Conservation (phyloP, 2,329 filamentous ascomycete genomes). For the Fonsecaea monophora region DNA sequence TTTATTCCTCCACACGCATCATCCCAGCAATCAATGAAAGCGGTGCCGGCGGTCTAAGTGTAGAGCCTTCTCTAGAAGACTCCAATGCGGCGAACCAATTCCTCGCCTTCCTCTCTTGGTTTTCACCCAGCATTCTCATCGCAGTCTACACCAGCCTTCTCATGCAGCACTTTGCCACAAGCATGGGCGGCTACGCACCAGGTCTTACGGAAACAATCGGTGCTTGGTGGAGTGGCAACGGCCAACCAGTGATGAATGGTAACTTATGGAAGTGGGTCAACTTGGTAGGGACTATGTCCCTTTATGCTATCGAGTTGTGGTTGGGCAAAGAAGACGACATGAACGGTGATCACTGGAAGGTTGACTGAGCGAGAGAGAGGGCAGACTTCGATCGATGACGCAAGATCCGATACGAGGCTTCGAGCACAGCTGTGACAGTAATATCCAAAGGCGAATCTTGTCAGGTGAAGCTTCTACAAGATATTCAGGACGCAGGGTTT, state of each 20-base stretch:
- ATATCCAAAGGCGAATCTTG: background rate
- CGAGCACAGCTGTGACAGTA: background rate
- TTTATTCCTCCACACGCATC: conserved; percentile 93
- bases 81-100: conserved; percentile 80
- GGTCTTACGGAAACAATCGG: conserved; percentile 64
- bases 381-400: background rate
- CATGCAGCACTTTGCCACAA: conserved; percentile 91
- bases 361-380: conserved; percentile 66
- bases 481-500: background rate
- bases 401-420: background rate
- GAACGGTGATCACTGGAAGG: conserved; percentile 89
- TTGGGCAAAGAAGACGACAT: conserved; percentile 79
- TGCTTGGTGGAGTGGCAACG: conserved; percentile 74
- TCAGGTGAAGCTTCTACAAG: background rate
- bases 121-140: conserved; percentile 91
- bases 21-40: conserved; percentile 91
- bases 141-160: conserved; percentile 95
- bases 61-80: conserved; percentile 86
- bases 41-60: conserved; percentile 79
- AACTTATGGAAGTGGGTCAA: conserved; percentile 96
- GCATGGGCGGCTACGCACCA: conserved; percentile 58
- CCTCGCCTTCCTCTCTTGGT: conserved; percentile 86
- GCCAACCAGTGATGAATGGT: conserved; percentile 80
- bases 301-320: conserved; percentile 90
- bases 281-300: conserved; percentile 81